Base-by-base conservation (phyloP, 2,329 filamentous ascomycete species). In the Spiromastix sp. region DNA sequence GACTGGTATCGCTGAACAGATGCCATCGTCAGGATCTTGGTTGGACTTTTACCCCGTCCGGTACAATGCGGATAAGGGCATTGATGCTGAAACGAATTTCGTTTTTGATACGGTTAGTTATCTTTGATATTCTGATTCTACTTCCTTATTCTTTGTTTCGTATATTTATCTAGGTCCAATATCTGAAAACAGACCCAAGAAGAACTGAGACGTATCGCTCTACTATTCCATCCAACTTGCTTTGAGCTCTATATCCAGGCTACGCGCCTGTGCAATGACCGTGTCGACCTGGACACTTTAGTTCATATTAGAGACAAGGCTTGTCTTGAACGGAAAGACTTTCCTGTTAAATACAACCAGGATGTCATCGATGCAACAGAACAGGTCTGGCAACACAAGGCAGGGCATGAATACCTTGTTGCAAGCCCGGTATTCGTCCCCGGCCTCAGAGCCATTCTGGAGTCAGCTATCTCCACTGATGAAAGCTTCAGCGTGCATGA, bases 391-490 rank as follows among this genome's bases (percentile, higher is more conserved):
- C 10, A 16, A 30, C 49, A 46, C 34, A 11, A 21, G 6, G 22
- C 35, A 10, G 39, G 42, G 15, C 31, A 32, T 5, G 45, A 38
- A 22, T 51, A 44, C 24, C 38, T 51, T 3, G 48, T 35, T 16
- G 47, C 48, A 3, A 53, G 52, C 28, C 45, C 49, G 8, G 21
- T 52, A 5, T 44, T 43, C 16, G 31, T 53, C 10, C 48, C 47
- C 11, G 41, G 31, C 5, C 35, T 52, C 9, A n/a, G 22, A 3
- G 19, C 34, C 13, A 37, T 50, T 4, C 31, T 33, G 10, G 10
- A 13, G n/a, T 33, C 31, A 11, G 17, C 31, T n/a, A 24, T 33
- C 18, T 33, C 31, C 18, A 11, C 13, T 12, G 31, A 33, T 12
- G 31, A 33, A 22, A 33, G 9, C n/a, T 50, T 11, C 18, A 39